A percentile compares a stretch with the other conserved stretches of the same genome.
phyloP scores from a whole-genome alignment of 2,329 filamentous ascomycete species.

The Clathrospora elynae region DNA sequence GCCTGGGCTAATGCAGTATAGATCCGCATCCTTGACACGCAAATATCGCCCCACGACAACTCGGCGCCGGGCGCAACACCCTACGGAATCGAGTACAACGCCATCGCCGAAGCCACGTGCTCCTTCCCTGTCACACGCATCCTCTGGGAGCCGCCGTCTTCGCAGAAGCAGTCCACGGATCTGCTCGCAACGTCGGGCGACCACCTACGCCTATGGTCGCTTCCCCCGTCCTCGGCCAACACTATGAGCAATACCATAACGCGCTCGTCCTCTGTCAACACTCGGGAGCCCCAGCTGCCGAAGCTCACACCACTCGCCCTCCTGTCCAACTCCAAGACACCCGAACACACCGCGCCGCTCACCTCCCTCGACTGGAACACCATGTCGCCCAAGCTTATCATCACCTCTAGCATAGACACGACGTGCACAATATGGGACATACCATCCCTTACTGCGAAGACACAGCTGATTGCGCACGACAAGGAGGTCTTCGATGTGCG shows the following conservation, averaged over 20 bases:
- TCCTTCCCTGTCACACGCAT: conserved; percentile 96
- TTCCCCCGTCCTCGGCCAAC: conserved; percentile 62
- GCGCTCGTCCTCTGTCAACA: conserved; percentile 66
- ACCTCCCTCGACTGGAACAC: conserved; percentile 99
- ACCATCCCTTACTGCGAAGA: conserved; percentile 95
- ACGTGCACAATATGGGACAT: conserved; percentile 99
- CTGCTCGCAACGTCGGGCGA: conserved; percentile 93
- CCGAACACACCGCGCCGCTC: conserved; percentile 94
- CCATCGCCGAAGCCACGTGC: conserved; percentile 94
- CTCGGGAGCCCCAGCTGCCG: conserved; percentile 63
- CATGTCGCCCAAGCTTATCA: conserved; percentile 93
- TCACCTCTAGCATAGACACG: conserved; percentile 97
- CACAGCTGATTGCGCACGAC: conserved; percentile 96
- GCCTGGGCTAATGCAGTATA: conserved; percentile 46
- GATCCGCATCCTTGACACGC: conserved; percentile 97
- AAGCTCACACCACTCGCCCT: conserved; percentile 93
- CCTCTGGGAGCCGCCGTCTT: conserved; percentile 93
- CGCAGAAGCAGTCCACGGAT: conserved; percentile 93
- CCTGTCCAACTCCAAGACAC: conserved; percentile 96
- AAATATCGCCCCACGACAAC: conserved; percentile 71
- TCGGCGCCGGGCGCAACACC: conserved; percentile 72
- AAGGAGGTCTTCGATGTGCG: conserved; percentile 99
- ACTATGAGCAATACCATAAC: conserved; percentile 73
- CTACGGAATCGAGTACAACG: conserved; percentile 84
- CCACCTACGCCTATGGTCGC: conserved; percentile 89